phyloP scores from a whole-genome alignment of 805 yeast genomes.

The Metschnikowia peoriensis region DNA sequence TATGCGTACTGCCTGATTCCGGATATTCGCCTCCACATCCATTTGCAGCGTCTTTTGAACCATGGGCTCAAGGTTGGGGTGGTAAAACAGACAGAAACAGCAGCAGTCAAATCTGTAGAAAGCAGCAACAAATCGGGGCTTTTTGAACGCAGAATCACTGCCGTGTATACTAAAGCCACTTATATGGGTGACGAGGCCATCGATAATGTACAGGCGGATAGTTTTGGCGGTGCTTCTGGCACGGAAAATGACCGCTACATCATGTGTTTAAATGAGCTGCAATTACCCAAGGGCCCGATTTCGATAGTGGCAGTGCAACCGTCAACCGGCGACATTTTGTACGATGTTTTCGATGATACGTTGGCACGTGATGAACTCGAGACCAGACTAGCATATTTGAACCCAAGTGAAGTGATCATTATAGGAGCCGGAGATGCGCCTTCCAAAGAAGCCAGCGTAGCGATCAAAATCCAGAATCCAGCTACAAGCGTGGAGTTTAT shows the following conservation, averaged over 20 bases:
- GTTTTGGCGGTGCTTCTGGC: constrained; percentile 2
- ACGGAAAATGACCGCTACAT: constrained; percentile 42
- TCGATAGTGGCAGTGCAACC: constrained; percentile 67
- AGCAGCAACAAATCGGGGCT: constrained; percentile 47
- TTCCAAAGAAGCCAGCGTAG: constrained; percentile 29
- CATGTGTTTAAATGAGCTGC: constrained; percentile 36
- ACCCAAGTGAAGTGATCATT: constrained; percentile 71
- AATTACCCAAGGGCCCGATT: neutral
- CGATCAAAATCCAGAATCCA: constrained; percentile 19
- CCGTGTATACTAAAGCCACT: constrained; percentile 80
- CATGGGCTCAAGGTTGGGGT: constrained; percentile 82
- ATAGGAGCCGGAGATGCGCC: constrained; percentile 33
- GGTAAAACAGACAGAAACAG: constrained; percentile 80
- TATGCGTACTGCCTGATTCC: constrained; percentile 89
- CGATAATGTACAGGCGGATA: neutral
- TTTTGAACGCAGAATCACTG: constrained; percentile 66
- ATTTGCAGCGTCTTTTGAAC: constrained; percentile 68
- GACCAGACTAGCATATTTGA: constrained; percentile 68
- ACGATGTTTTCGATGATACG: constrained; percentile 68
- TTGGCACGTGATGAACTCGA: constrained; percentile 60
- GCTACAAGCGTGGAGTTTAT: constrained; percentile 10
- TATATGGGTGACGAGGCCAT: constrained; percentile 58
- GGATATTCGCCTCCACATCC: constrained; percentile 67
- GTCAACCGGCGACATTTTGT: constrained; percentile 69
- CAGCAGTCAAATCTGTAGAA: constrained; percentile 63